A percentile compares a stretch with the other conserved stretches of the same genome.
phyloP scores from a whole-genome alignment of 2,329 filamentous ascomycete species.

The Cryphonectria nitschkei region DNA sequence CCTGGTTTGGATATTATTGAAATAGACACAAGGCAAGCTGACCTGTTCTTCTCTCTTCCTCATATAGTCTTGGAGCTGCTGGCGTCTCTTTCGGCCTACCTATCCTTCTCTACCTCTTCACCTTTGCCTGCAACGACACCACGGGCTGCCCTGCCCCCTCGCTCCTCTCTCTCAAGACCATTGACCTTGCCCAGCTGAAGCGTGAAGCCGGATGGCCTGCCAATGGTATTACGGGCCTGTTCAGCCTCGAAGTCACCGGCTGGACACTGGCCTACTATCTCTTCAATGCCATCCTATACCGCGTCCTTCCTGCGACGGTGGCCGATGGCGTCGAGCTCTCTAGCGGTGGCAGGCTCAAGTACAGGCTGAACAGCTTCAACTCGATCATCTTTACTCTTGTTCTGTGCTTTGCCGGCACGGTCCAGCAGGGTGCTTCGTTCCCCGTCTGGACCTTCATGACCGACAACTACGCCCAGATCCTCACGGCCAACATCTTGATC shows the following conservation, averaged over 20 bases:
- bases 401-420: constrained; percentile 74
- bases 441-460: constrained; percentile 90
- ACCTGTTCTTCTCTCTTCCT: no score
- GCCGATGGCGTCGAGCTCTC: constrained; percentile 71
- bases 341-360: constrained; percentile 75
- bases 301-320: constrained; percentile 74
- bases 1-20: not conserved
- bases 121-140: constrained; percentile 90
- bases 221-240: constrained; percentile 70
- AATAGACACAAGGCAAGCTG: not conserved
- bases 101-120: constrained; percentile 74
- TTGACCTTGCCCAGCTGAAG: constrained; percentile 75
- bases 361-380: constrained; percentile 79
- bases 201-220: constrained; percentile 79
- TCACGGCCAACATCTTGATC: constrained; percentile 82
- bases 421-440: constrained; percentile 78
- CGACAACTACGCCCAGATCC: constrained; percentile 85
- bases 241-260: constrained; percentile 69
- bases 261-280: constrained; percentile 78
- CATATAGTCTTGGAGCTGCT: constrained; percentile 70
- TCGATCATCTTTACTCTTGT: constrained; percentile 75
- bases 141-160: constrained; percentile 89
- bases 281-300: constrained; percentile 74
- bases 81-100: constrained; percentile 82
- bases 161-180: constrained; percentile 70